Evolutionary conservation across 129 eudicot species (phyloP).

Genomic region (Tagetes patula): DNA sequence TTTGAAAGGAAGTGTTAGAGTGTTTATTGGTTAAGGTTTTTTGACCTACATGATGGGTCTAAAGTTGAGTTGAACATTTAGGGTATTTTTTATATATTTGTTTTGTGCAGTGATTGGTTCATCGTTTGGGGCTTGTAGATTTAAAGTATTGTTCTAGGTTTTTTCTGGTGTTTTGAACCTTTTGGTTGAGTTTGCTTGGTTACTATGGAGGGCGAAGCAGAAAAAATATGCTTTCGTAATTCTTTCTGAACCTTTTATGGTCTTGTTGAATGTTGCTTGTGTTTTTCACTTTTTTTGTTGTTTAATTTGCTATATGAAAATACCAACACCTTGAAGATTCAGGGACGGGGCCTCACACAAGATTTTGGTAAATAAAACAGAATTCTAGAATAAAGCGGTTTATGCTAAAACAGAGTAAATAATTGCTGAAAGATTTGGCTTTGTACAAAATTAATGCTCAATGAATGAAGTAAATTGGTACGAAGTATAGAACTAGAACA

Average conservation of each 20-base stretch:
- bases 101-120: background rate
- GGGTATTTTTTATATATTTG: background rate
- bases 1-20: background rate
- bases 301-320: background rate
- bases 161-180: background rate
- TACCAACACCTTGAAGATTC: background rate
- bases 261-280: background rate
- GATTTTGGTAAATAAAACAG: no score
- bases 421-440: background rate
- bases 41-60: background rate
- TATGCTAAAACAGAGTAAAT: background rate
- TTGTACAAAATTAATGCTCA: background rate
- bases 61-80: background rate
- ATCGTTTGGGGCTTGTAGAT: background rate
- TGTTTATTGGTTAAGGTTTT: background rate
- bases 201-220: background rate
- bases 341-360: background rate
- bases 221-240: slow-evolving; percentile 1
- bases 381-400: background rate
- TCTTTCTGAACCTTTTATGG: background rate
- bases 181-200: background rate
- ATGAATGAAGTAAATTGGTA: no score
- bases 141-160: background rate
- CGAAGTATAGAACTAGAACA: no score
- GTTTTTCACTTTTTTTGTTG: background rate